Evolutionary conservation across 2,329 filamentous ascomycete genomes (phyloP), one percentile per base, ranked within the genome.

Genomic region (Aspergillus ustus): DNA sequence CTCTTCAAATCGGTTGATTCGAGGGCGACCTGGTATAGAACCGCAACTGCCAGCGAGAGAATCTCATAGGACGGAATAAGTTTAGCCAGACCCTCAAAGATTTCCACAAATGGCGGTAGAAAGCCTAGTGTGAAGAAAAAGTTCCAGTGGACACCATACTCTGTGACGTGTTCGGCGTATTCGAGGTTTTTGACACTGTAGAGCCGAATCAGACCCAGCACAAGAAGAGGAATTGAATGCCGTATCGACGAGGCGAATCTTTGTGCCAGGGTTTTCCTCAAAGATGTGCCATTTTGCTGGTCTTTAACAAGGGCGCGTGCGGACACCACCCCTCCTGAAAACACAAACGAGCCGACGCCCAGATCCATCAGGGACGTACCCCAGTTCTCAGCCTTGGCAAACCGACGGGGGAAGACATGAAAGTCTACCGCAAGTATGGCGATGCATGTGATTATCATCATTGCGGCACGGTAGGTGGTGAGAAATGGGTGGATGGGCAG

Each of bases 71-170:
- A 94, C 3, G 91, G 91, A 4, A 96, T 78, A 59, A 90, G 72
- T 17, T 84, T 82, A 61, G 94, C 85, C 0, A 89, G 80, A 0
- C 90, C 85, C 73, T 96, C 91, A 63, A 94, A 91, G 0, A 95
- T 75, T 29, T 94, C 93, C 56, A 96, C 88, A 70, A 96, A 96
- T 0, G 93, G 93, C 0, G 94, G 92, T 25, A 99, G 80, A 52
- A 97, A 85, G 6, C 89, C 93, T 9, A 99, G 83, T 0, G 95
- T 99, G 79, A 98, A 98, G 84, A 99, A 99, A 78, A 99, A 99
- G 77, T 99, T 99, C 95, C 95, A 99, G 77, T 99, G 95, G 9
- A 99, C 92, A 48, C 95, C 95, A 73, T 99, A 99, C 75, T 99
- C 95, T 15, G 92, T 93, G 61, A 97, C 92, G 80, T 99, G 95